Evolutionary conservation across 2,329 filamentous ascomycete species (phyloP).

Genomic region (Ophiostoma himal-ulmi): DNA sequence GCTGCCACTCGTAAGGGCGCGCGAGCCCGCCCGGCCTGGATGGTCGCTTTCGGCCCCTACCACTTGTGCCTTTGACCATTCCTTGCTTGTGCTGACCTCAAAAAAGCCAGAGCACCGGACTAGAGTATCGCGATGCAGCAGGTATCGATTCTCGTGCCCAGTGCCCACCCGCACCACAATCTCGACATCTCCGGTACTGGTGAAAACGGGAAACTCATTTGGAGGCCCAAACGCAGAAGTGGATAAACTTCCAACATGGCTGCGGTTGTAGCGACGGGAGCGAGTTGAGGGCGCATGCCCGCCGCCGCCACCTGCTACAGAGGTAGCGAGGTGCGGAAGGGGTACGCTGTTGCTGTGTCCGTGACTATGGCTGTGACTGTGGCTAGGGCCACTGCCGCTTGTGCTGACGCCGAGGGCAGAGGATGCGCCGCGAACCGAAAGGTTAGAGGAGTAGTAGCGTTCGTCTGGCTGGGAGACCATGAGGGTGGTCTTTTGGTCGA

Average conservation of each 20-base stretch:
- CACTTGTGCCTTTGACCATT: slow-evolving; percentile 57
- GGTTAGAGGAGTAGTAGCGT: slow-evolving; percentile 30
- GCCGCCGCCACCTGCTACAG: slow-evolving; percentile 15
- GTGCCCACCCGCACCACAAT: slow-evolving; percentile 64
- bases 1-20: slow-evolving; percentile 26
- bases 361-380: slow-evolving; percentile 17
- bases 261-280: slow-evolving; percentile 60
- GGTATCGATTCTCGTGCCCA: slow-evolving; percentile 71
- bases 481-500: slow-evolving; percentile 18
- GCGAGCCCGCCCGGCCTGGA: not conserved
- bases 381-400: slow-evolving; percentile 8
- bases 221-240: slow-evolving; percentile 52
- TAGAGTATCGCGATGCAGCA: slow-evolving; percentile 81
- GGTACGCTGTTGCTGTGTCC: slow-evolving; percentile 25
- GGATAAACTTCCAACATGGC: slow-evolving; percentile 63
- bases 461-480: slow-evolving; percentile 35
- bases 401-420: slow-evolving; percentile 30
- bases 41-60: not conserved
- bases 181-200: slow-evolving; percentile 86
- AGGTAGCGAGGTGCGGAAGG: slow-evolving; percentile 23
- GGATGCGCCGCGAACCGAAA: slow-evolving; percentile 33
- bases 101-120: slow-evolving; percentile 92
- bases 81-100: slow-evolving; percentile 72
- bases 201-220: slow-evolving; percentile 91
- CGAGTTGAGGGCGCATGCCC: slow-evolving; percentile 23